phyloP scores from a whole-genome alignment of 2,329 filamentous ascomycete species.

The Diaporthe sp. region DNA sequence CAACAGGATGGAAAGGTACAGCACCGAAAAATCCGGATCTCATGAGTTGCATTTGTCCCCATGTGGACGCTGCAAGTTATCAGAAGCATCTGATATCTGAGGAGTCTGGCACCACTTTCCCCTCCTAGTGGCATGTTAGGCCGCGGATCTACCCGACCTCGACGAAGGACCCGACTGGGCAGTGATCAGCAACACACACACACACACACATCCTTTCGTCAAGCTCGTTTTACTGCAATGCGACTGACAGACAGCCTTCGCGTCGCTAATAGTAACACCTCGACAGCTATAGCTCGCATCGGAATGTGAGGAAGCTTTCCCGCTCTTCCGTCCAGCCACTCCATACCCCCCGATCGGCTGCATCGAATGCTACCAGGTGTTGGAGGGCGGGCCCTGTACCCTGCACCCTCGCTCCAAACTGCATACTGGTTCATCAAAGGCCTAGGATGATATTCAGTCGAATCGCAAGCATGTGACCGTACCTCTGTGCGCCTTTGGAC shows the following conservation, averaged over 20 bases:
- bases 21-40: conserved; percentile 1
- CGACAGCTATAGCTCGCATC: conserved; percentile 4
- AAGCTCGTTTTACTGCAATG: conserved; percentile 14
- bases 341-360: conserved; percentile 13
- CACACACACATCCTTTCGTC: not conserved
- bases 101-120: conserved; percentile 31
- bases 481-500: not conserved
- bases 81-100: conserved; percentile 32
- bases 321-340: conserved; percentile 13
- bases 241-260: not conserved
- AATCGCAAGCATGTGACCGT: conserved; percentile 15
- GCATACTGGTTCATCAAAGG: not conserved
- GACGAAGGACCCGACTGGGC: conserved; percentile 10
- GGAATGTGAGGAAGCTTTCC: conserved; percentile 23
- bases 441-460: not conserved
- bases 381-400: not conserved
- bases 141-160: conserved; percentile 35
- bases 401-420: not conserved
- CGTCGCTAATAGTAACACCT: not conserved
- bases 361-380: not conserved
- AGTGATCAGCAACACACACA: conserved; percentile 13
- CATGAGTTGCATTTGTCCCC: not conserved
- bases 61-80: conserved; percentile 12
- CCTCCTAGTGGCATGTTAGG: conserved; percentile 33
- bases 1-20: not conserved